Evolutionary conservation across 345 rosid genomes (phyloP), one percentile per base, ranked within the genome.

Genomic region (Populus davidiana): DNA sequence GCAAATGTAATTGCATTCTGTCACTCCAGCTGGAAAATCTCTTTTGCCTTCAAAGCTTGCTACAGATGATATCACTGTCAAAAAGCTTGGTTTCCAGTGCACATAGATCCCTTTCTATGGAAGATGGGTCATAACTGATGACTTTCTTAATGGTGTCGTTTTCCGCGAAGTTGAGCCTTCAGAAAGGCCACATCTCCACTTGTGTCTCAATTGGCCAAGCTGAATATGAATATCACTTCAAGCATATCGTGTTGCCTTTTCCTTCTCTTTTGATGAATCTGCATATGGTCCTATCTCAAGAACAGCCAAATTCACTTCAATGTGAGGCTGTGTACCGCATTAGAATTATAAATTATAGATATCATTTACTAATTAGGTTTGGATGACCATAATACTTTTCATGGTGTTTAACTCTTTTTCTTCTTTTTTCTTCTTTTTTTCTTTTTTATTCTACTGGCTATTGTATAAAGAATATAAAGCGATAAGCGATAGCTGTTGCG

Each of bases 381-480:
- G 65, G 71, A 52, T 27, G 70, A 25, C 13, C 4, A 44, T 18
- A 12, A 4, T 33, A 17, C 14, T 44, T 71, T 18, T 52, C 23
- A 41, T 75, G 56, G 21, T 33, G 25, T 25, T 67, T 18, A 73
- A 33, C 69, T 33, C 36, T 0, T 33, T 33, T 33, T 33, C 13
- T 41, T 41, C 13, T 10, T 0, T 33, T 33, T 33, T 33, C 13
- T 41, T 41, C 13, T 10, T 9, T 0, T 11, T 0, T 8, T 11
- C 44, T 50, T 73, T 74, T 79, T 70, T 20, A 49, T 67, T 16
- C 36, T 31, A 70, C 33, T 41, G 43, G 59, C 38, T 66, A 17
- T 20, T 47, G 68, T 56, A 29, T 23, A 79, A 78, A 77, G 69
- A n/a, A 56, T 62, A 38, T 44, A 82, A 79, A 76, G 78, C 81